A percentile compares a stretch with the other conserved stretches of the same genome.
These are phyloP conservation scores for Sporobolomyces phaffii DNA, from an alignment of 768 basidiomycete species.

Conservation along the genomic window DNA sequence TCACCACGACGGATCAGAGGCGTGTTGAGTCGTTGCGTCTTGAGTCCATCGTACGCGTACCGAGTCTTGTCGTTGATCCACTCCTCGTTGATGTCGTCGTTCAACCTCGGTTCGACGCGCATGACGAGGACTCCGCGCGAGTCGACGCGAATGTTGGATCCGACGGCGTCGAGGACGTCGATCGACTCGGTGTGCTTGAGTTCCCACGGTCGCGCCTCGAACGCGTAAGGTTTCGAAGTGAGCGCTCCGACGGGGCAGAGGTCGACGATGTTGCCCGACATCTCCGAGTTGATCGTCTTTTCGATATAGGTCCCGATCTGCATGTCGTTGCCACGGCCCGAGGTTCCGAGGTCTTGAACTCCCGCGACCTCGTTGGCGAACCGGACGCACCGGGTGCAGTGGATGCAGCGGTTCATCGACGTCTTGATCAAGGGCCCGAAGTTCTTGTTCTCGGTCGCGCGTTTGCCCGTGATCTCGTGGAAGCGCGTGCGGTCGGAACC, in stretches of 20 bases:
- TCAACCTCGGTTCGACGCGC: slow-evolving; percentile 91
- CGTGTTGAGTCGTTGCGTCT: slow-evolving; percentile 87
- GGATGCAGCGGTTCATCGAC: slow-evolving; percentile 97
- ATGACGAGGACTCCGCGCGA: slow-evolving; percentile 93
- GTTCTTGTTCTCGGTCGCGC: slow-evolving; percentile 97
- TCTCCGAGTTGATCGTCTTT: slow-evolving; percentile 93
- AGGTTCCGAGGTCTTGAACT: slow-evolving; percentile 92
- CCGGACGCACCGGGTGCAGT: slow-evolving; percentile 97
- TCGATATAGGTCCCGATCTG: slow-evolving; percentile 98
- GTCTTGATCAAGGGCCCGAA: slow-evolving; percentile 97
- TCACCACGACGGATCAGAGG: slow-evolving; percentile 88
- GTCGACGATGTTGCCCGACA: slow-evolving; percentile 94
- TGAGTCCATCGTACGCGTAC: slow-evolving; percentile 89
- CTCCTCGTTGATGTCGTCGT: slow-evolving; percentile 98
- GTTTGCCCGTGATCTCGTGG: slow-evolving; percentile 97
- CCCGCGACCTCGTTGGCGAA: slow-evolving; percentile 99
- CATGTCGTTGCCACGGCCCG: slow-evolving; percentile 94
- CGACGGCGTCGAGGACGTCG: slow-evolving; percentile 90
- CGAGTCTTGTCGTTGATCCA: slow-evolving; percentile 99
- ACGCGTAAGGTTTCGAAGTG: slow-evolving; percentile 97
- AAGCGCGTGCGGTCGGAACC: slow-evolving; percentile 95
- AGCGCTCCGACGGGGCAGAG: slow-evolving; percentile 97
- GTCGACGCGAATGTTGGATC: slow-evolving; percentile 93
- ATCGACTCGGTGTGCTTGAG: slow-evolving; percentile 95
- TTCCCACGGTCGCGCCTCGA: slow-evolving; percentile 96